Evolutionary conservation across 2,329 filamentous ascomycete species (phyloP).

Genomic region (Alternaria postmessia): DNA sequence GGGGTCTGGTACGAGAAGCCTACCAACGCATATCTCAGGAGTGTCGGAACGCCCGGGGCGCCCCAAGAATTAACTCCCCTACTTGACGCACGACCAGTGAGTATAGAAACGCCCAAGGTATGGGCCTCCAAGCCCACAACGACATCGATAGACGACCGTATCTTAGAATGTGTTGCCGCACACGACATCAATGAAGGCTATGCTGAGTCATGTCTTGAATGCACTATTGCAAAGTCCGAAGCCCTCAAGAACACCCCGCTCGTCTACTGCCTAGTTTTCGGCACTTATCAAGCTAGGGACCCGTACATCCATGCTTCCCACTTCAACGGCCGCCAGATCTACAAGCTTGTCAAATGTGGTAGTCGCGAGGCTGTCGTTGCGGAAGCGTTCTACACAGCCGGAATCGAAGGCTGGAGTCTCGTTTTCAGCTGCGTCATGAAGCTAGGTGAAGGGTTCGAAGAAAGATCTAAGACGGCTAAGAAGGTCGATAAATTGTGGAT

Average conservation of each 20-base stretch:
- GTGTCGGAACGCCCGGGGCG: conserved; percentile 15
- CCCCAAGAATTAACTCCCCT: conserved; percentile 23
- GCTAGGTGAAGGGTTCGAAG: conserved; percentile 32
- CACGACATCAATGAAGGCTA: conserved; percentile 26
- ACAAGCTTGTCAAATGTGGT: conserved; percentile 43
- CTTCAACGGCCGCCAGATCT: conserved; percentile 35
- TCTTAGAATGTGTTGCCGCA: conserved; percentile 31
- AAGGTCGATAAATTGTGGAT: conserved; percentile 37
- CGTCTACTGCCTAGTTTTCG: conserved; percentile 39
- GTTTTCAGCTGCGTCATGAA: conserved; percentile 44
- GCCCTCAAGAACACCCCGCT: conserved; percentile 32
- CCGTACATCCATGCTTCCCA: conserved; percentile 16
- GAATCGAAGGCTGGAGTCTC: conserved; percentile 42
- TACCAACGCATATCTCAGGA: conserved; percentile 16
- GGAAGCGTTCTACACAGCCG: conserved; percentile 40
- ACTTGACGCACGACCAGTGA: conserved; percentile 25
- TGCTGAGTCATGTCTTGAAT: conserved; percentile 31
- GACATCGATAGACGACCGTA: conserved; percentile 40
- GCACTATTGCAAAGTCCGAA: conserved; percentile 38
- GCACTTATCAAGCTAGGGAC: conserved; percentile 31
- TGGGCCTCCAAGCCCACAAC: conserved; percentile 43
- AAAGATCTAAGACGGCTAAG: conserved; percentile 24
- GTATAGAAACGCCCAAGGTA: conserved; percentile 35
- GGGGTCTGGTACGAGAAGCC: conserved; percentile 46
- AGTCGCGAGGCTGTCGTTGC: conserved; percentile 42